Evolutionary conservation across 805 yeast species (phyloP).

Genomic region (Myxozyma mucilagina): DNA sequence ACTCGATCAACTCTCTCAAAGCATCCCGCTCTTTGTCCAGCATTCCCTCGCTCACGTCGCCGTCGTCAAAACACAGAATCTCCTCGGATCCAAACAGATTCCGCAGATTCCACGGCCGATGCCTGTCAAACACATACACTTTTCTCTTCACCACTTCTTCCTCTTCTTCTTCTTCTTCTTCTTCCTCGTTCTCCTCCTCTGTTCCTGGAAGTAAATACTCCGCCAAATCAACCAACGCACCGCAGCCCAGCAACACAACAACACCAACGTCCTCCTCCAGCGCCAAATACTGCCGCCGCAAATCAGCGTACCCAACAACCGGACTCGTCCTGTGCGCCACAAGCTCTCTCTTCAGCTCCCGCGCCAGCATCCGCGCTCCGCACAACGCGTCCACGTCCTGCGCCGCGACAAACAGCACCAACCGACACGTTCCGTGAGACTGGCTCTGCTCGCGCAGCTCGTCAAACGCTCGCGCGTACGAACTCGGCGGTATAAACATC

Average conservation of each 20-base stretch:
- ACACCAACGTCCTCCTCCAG: conserved; percentile 75
- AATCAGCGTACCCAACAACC: conserved; percentile 84
- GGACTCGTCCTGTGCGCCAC: conserved; percentile 89
- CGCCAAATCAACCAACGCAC: conserved; percentile 84
- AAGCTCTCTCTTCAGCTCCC: conserved; percentile 72
- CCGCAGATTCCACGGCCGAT: conserved; percentile 95
- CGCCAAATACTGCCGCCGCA: conserved; percentile 57
- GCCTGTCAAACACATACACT: conserved; percentile 85
- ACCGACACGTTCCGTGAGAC: conserved; percentile 88
- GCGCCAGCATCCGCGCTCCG: conserved; percentile 74
- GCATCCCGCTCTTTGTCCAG: conserved; percentile 60
- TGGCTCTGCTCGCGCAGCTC: conserved; percentile 69
- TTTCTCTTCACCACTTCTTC: conserved; percentile 46
- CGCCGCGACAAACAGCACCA: conserved; percentile 86
- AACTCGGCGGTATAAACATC: conserved; percentile 76
- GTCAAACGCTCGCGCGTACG: conserved; percentile 66
- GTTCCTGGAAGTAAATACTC: conserved; percentile 46
- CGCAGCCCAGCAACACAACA: conserved; percentile 85
- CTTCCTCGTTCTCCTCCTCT: conserved; percentile 27
- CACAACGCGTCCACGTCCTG: conserved; percentile 89
- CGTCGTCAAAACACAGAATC: conserved; percentile 83
- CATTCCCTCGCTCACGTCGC: conserved; percentile 58
- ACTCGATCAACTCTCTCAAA: conserved; percentile 47
- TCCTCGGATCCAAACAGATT: conserved; percentile 81
- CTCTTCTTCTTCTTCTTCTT: conserved; percentile 26